These are phyloP conservation scores for Pouteria campechiana DNA, from an alignment of 179 eudicot species.

Conservation along the genomic window DNA sequence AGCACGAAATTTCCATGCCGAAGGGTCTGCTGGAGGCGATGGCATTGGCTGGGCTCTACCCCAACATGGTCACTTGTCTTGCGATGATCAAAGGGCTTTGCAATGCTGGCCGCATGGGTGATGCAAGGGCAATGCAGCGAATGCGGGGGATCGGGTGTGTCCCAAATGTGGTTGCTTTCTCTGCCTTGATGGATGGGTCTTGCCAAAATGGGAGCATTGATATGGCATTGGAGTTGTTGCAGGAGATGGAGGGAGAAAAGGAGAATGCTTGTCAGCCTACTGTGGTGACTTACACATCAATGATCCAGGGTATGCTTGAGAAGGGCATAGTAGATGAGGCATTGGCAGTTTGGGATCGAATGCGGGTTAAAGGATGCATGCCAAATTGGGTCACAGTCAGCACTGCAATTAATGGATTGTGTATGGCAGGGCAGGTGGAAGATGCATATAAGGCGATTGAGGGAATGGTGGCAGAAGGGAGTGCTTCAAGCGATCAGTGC, in stretches of 20 bases:
- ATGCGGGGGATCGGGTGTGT: constrained; percentile 50
- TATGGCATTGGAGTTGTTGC: constrained; percentile 49
- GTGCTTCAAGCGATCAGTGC: constrained; percentile 29
- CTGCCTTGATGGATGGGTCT: constrained; percentile 63
- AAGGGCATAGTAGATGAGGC: constrained; percentile 47
- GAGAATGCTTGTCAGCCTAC: constrained; percentile 51
- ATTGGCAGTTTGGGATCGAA: constrained; percentile 45
- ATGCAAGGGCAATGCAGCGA: constrained; percentile 42
- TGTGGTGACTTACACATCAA: constrained; percentile 55
- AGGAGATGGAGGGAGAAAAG: constrained; percentile 62
- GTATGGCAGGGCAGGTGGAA: constrained; percentile 37
- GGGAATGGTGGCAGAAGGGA: constrained; percentile 26
- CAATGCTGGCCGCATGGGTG: constrained; percentile 41
- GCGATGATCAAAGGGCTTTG: constrained; percentile 59
- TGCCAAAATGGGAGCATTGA: constrained; percentile 43
- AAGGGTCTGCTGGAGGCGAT: constrained; percentile 50
- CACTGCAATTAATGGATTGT: constrained; percentile 49
- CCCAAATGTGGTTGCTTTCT: constrained; percentile 51
- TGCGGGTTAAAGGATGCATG: constrained; percentile 26
- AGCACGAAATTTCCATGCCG: constrained; percentile 38
- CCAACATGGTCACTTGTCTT: constrained; percentile 68
- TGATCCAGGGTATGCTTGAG: constrained; percentile 49
- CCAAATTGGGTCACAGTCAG: constrained; percentile 58
- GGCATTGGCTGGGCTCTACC: constrained; percentile 33
- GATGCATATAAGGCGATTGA: constrained; percentile 43